Evolutionary conservation across 1,139 yeast species (phyloP).

Genomic region (Scheffersomyces insectosa): DNA sequence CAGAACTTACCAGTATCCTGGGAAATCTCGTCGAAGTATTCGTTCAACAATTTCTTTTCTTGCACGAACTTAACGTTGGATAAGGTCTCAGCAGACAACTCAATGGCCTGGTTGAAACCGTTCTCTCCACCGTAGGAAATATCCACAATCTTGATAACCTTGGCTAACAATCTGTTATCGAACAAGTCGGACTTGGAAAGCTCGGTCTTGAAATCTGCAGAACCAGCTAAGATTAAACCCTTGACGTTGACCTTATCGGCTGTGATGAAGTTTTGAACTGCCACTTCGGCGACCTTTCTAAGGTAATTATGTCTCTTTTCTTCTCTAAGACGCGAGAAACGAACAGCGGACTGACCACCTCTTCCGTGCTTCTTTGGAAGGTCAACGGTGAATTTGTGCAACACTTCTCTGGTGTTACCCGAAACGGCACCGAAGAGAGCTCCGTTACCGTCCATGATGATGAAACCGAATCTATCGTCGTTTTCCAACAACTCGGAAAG

Average conservation of each 20-base stretch:
- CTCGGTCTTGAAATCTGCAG: constrained; percentile 97
- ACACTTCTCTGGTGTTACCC: constrained; percentile 94
- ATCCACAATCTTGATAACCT: constrained; percentile 90
- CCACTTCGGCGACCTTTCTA: constrained; percentile 96
- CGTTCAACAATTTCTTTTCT: constrained; percentile 91
- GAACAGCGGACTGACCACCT: constrained; percentile 99
- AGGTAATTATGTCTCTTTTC: constrained; percentile 98
- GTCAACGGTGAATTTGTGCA: constrained; percentile 96
- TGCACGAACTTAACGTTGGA: constrained; percentile 97
- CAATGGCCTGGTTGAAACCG: constrained; percentile 98
- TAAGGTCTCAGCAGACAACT: constrained; percentile 92
- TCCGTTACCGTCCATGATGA: constrained; percentile 99
- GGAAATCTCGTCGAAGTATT: constrained; percentile 93
- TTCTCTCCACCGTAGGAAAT: constrained; percentile 98
- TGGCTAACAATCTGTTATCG: constrained; percentile 83
- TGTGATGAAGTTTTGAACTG: constrained; percentile 94
- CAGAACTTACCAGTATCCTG: constrained; percentile 97
- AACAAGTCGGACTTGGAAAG: constrained; percentile 89
- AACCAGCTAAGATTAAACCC: constrained; percentile 95
- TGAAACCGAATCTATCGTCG: constrained; percentile 95
- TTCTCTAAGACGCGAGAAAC: constrained; percentile 98
- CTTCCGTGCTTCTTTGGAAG: constrained; percentile 99
- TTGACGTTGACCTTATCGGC: constrained; percentile 90
- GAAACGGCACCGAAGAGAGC: constrained; percentile 93
- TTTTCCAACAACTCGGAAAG: constrained; percentile 89